Conservation (phyloP, 768 basidiomycete genomes). For the Suillus fuscotomentosus region DNA sequence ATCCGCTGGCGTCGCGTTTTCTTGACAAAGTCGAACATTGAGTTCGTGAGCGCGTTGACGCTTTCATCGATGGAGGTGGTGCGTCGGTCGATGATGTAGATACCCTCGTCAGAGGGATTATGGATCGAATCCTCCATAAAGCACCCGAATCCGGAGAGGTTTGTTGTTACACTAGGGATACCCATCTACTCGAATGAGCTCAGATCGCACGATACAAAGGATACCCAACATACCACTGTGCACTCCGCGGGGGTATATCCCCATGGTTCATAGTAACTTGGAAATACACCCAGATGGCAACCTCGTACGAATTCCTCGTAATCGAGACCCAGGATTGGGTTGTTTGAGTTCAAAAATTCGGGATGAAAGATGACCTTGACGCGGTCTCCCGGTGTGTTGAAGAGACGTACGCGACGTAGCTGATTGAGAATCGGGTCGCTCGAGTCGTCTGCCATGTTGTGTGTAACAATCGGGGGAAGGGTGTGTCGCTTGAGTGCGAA, state of each 20-base stretch:
- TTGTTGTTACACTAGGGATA: conserved; percentile 95
- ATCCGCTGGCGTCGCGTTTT: conserved; percentile 96
- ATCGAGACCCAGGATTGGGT: conserved; percentile 94
- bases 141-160: conserved; percentile 95
- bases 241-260: conserved; percentile 98
- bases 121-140: conserved; percentile 99
- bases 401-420: conserved; percentile 89
- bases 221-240: conserved; percentile 73
- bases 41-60: conserved; percentile 75
- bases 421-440: conserved; percentile 94
- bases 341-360: conserved; percentile 96
- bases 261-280: conserved; percentile 96
- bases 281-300: conserved; percentile 98
- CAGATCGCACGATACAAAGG: conserved; percentile 4
- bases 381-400: conserved; percentile 84
- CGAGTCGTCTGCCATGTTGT: conserved; percentile 96
- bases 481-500: conserved; percentile 95
- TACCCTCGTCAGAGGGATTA: conserved; percentile 89
- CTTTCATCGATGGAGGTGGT: conserved; percentile 89
- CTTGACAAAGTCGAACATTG: conserved; percentile 71
- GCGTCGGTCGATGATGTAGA: conserved; percentile 94
- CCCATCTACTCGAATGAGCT: conserved; percentile 69
- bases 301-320: conserved; percentile 99
- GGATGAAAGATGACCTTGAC: conserved; percentile 99
- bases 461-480: conserved; percentile 95